These are phyloP conservation scores for Pythium pyrilobum DNA, from an alignment of 352 stramenopile species.

Conservation along the genomic window DNA sequence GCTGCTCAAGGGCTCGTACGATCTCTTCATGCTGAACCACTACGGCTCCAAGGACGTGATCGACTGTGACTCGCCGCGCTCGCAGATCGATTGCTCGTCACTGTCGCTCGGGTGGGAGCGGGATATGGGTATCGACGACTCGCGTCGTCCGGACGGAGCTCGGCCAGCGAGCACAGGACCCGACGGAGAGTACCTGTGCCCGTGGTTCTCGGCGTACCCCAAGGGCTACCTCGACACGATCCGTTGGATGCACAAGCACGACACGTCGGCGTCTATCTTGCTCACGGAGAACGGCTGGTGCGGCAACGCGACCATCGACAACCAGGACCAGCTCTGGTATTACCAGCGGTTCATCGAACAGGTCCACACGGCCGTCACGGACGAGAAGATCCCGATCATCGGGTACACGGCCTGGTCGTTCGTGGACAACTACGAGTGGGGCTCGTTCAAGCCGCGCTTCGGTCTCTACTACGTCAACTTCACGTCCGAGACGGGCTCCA, in stretches of 20 bases:
- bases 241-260: slow-evolving; percentile 41
- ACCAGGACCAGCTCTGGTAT: slow-evolving; percentile 62
- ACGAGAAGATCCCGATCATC: slow-evolving; percentile 68
- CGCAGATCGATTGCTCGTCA: slow-evolving; percentile 31
- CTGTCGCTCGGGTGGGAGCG: slow-evolving; percentile 32
- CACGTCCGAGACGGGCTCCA: slow-evolving; percentile 24
- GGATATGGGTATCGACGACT: slow-evolving; percentile 49
- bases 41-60: slow-evolving; percentile 78
- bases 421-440: slow-evolving; percentile 95
- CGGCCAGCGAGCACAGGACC: slow-evolving; percentile 36
- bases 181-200: slow-evolving; percentile 30
- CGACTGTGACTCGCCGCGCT: slow-evolving; percentile 31
- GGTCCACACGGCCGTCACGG: slow-evolving; percentile 46
- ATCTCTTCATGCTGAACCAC: slow-evolving; percentile 95
- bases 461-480: slow-evolving; percentile 67
- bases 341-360: slow-evolving; percentile 49
- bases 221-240: slow-evolving; percentile 46
- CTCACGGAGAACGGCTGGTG: slow-evolving; percentile 72
- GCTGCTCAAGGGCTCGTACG: slow-evolving; percentile 81
- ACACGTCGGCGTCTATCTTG: slow-evolving; percentile 37
- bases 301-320: slow-evolving; percentile 50
- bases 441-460: slow-evolving; percentile 57
- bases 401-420: slow-evolving; percentile 94
- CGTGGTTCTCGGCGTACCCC: slow-evolving; percentile 47
- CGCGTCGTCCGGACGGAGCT: slow-evolving; percentile 48